A percentile compares a stretch with the other conserved stretches of the same genome.
Conservation (phyloP, 441 rosid genomes). For the Aquilaria agallochum region DNA sequence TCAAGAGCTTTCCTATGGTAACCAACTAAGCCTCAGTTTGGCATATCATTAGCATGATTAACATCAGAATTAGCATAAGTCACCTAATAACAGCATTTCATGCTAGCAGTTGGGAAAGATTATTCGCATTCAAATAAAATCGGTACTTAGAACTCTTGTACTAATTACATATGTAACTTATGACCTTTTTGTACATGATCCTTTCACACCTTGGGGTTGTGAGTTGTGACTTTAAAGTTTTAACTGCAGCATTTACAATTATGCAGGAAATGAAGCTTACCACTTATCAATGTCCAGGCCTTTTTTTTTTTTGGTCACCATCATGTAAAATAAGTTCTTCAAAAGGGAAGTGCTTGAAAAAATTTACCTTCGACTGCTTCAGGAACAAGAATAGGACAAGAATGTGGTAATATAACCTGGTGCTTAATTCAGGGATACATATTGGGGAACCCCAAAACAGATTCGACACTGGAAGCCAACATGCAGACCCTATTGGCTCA, state of each 20-base stretch:
- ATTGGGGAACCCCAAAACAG: constrained; percentile 44
- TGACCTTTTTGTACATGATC: background rate
- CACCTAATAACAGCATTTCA: no score
- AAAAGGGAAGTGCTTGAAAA: no score
- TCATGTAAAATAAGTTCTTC: background rate
- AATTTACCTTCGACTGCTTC: background rate
- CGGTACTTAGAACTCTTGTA: no score
- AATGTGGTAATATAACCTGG: background rate
- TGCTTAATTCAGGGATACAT: constrained; percentile 50
- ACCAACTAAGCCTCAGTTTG: background rate
- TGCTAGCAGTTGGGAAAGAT: no score
- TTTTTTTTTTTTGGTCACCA: background rate
- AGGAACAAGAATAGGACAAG: background rate
- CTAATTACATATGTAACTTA: background rate
- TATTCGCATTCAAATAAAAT: no score
- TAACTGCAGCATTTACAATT: background rate
- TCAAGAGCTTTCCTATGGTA: constrained; percentile 49
- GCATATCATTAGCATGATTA: no score
- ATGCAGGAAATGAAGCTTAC: constrained; percentile 53
- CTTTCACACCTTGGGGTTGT: no score
- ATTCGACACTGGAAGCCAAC: constrained; percentile 15
- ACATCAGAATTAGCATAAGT: no score
- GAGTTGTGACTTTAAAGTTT: background rate
- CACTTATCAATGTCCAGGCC: constrained; percentile 60
- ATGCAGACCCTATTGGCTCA: constrained; percentile 33